Evolutionary conservation across 129 eudicot species (phyloP).

Genomic region (Chrysanthemum lavandulifolium): DNA sequence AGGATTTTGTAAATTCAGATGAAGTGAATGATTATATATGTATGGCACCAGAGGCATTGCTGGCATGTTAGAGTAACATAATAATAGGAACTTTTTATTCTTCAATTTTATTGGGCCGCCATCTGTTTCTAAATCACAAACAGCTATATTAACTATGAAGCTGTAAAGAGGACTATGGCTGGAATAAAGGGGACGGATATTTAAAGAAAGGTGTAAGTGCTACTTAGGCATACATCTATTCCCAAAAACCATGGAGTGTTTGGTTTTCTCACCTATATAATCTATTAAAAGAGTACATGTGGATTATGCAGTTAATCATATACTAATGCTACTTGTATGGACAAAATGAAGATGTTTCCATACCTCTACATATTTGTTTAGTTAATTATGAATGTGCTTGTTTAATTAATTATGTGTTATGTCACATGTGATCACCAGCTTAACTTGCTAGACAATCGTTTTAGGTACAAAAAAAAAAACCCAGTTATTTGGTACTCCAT

Average conservation of each 20-base stretch:
- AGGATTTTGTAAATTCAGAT: no score
- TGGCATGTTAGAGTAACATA: neutral
- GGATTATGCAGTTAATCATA: neutral
- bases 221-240: neutral
- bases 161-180: constrained; percentile 5
- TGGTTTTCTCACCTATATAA: neutral
- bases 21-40: no score
- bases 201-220: constrained; percentile 7
- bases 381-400: constrained; percentile 1
- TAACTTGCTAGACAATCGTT: neutral
- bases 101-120: neutral
- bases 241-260: neutral
- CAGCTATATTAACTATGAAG: neutral
- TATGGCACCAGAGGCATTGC: no score
- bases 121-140: neutral
- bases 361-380: neutral
- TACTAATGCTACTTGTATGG: neutral
- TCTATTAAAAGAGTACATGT: constrained; percentile 2
- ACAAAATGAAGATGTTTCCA: neutral
- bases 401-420: neutral
- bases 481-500: no score
- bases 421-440: constrained; percentile 6
- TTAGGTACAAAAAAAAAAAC: no score
- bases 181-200: neutral
- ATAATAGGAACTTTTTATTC: neutral